Evolutionary conservation across 2,329 filamentous ascomycete species (phyloP), one percentile per base, ranked within the genome.

Genomic region (Juglanconis juglandina): DNA sequence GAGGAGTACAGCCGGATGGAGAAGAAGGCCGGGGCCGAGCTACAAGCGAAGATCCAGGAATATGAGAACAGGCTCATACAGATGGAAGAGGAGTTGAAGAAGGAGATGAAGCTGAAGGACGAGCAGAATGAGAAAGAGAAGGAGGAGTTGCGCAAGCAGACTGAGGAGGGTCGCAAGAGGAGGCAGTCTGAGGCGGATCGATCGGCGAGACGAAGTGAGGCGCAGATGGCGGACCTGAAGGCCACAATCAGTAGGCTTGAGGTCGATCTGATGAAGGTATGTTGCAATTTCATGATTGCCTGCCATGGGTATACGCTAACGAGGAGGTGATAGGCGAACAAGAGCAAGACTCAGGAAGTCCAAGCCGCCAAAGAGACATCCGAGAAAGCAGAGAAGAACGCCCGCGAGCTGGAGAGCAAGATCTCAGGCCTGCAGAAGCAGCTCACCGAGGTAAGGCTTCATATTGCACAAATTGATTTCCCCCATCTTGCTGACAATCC

Each of bases 171-270:
- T 13, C 62, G 54, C 30, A 63, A 54, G 48, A 53, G 62, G 37
- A 59, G 56, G 11, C 62, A 63, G 53, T 62, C 59, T 5, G 62
- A 86, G 58, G 68, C 75, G 1, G 80, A 84, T 52, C 77, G 81
- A 41, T 69, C 76, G 3, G 76, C 77, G 56, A 75, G 78, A 34
- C 75, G 81, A 47, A 72, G 74, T 33, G 87, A 89, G 48, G 84
- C 83, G 1, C 86, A 90, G 66, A 78, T 83, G 55, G 81, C 84
- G n/a, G 86, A 88, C 63, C 72, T 90, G 11, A 82, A 82, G 67
- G 81, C 80, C 32, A 86, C 79, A 1, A 80, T 89, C 34, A 83
- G 81, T 58, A 79, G 81, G 49, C 74, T 92, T 14, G 83, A 90
- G 69, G 81, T 84, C 39, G 83, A 87, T 65, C 65, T 88, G 11